Conservation (phyloP, 805 yeast species). For the Candida ponderosae region DNA sequence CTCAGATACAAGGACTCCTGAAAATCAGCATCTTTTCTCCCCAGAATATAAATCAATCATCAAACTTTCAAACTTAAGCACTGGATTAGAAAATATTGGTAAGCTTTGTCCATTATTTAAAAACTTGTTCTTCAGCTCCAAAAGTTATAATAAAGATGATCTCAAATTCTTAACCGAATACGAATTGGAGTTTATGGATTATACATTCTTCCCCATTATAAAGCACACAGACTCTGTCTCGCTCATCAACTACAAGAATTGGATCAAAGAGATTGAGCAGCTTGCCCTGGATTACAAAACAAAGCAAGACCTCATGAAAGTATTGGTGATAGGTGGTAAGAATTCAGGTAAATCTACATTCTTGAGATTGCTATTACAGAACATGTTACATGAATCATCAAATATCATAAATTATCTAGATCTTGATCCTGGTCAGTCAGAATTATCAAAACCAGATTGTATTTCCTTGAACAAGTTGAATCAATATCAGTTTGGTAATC, state of each 20-base stretch:
- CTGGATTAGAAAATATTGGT: constrained; percentile 41
- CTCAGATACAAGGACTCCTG: constrained; percentile 21
- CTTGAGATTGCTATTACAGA: constrained; percentile 45
- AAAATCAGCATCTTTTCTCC: constrained; percentile 30
- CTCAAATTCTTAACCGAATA: constrained; percentile 8
- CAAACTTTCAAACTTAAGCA: constrained; percentile 25
- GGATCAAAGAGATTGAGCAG: constrained; percentile 32
- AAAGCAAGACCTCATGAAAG: constrained; percentile 9
- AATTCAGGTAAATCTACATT: constrained; percentile 81
- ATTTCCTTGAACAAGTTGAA: constrained; percentile 42
- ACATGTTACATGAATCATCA: constrained; percentile 23
- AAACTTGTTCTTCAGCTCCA: constrained; percentile 26
- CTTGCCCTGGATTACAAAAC: constrained; percentile 27
- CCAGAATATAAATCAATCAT: constrained; percentile 35
- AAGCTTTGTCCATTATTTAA: constrained; percentile 36
- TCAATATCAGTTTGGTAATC: constrained; percentile 29
- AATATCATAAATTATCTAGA: constrained; percentile 49
- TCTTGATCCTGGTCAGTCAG: constrained; percentile 87
- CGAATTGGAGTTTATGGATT: constrained; percentile 21
- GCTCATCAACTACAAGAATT: constrained; percentile 16
- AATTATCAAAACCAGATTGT: constrained; percentile 64
- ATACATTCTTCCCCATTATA: constrained; percentile 31
- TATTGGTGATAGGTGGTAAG: constrained; percentile 40
- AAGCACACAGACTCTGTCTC: constrained; percentile 19
- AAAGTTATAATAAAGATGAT: constrained; percentile 9